These are phyloP conservation scores for Penicillium crystallinum DNA, from an alignment of 495 filamentous ascomycete species.

Conservation along the genomic window DNA sequence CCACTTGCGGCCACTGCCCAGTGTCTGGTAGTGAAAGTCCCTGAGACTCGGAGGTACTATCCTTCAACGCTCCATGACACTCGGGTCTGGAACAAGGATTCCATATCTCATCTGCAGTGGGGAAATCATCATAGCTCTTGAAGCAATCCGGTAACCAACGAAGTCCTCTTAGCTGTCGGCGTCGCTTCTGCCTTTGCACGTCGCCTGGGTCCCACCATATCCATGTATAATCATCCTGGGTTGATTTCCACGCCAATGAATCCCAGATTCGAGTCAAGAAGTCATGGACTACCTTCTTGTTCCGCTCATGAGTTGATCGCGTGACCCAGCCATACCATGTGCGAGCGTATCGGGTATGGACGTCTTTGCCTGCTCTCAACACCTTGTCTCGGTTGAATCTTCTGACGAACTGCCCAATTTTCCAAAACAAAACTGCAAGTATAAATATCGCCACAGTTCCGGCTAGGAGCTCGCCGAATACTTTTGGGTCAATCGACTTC, in stretches of 20 bases:
- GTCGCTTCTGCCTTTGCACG: constrained; percentile 16
- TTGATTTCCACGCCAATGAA: constrained; percentile 34
- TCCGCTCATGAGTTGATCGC: constrained; percentile 26
- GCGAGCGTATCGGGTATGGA: constrained; percentile 32
- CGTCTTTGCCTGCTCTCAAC: constrained; percentile 26
- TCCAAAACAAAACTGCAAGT: constrained; percentile 39
- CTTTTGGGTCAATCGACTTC: constrained; percentile 22
- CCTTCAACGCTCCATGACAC: constrained; percentile 14
- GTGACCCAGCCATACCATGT: constrained; percentile 48
- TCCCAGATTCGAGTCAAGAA: constrained; percentile 14
- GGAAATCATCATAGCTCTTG: constrained; percentile 26
- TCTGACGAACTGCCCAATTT: constrained; percentile 33
- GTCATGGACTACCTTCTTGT: constrained; percentile 22
- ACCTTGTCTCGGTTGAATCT: constrained; percentile 32
- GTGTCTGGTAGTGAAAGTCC: not conserved
- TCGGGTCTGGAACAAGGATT: constrained; percentile 16
- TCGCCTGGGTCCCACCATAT: constrained; percentile 41
- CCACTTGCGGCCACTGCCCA: not conserved
- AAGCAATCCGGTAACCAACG: constrained; percentile 23
- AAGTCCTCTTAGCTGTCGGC: constrained; percentile 5
- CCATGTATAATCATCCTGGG: constrained; percentile 32
- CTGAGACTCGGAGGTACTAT: not conserved
- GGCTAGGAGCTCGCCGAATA: constrained; percentile 34
- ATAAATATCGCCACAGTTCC: constrained; percentile 38
- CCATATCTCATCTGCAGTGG: constrained; percentile 24